A percentile compares a stretch with the other conserved stretches of the same genome.
phyloP scores from a whole-genome alignment of 176 grass and related monocot genomes.

The Dactylis glomerata region DNA sequence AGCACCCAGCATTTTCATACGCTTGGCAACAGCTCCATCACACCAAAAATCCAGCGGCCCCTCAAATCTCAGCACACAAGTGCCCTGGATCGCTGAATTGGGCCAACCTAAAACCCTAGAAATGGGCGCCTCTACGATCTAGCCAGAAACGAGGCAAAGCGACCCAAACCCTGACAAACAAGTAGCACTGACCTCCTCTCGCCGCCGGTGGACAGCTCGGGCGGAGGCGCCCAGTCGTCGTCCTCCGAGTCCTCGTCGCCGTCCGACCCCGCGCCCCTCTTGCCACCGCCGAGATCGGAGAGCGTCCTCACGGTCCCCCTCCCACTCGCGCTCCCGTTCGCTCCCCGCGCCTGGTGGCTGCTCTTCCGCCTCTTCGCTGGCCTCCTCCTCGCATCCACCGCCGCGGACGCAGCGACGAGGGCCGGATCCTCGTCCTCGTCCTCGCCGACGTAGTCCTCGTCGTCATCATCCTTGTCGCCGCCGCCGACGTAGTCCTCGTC shows the following conservation, averaged over 20 bases:
- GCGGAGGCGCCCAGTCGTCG: constrained; percentile 43
- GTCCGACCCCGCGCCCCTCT: constrained; percentile 26
- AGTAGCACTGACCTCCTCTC: constrained; percentile 57
- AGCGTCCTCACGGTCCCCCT: constrained; percentile 46
- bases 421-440: constrained; percentile 38
- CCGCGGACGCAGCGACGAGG: constrained; percentile 20
- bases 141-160: neutral
- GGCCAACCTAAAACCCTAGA: constrained; percentile 31
- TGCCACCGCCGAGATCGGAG: constrained; percentile 50
- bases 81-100: neutral
- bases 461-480: constrained; percentile 27
- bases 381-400: constrained; percentile 30
- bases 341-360: neutral
- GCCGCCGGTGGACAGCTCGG: constrained; percentile 52
- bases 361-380: constrained; percentile 44
- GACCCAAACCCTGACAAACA: neutral
- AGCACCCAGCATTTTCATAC: neutral
- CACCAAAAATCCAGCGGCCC: neutral
- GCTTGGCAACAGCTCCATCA: neutral
- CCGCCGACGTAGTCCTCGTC: constrained; percentile 39
- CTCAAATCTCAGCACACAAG: neutral
- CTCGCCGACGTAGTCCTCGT: constrained; percentile 34
- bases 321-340: constrained; percentile 23
- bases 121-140: neutral
- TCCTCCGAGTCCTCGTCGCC: constrained; percentile 36